phyloP scores from a whole-genome alignment of 179 eudicot species.

The Silene coronaria region DNA sequence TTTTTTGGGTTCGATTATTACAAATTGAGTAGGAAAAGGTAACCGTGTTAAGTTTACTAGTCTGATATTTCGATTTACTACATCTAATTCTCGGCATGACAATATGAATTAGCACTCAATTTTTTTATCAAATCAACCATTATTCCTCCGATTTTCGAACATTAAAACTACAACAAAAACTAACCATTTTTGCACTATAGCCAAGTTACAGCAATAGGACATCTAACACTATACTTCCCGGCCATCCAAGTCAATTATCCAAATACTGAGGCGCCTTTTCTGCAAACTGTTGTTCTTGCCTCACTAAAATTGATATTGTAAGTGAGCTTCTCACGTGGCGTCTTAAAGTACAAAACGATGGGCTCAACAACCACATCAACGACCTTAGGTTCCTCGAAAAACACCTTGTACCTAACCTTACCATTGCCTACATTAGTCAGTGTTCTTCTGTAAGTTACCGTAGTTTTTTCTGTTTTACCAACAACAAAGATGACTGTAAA shows the following conservation, averaged over 20 bases:
- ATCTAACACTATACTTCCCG: slow-evolving; percentile 38
- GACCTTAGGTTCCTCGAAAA: slow-evolving; percentile 36
- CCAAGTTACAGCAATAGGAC: slow-evolving; percentile 59
- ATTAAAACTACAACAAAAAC: too few relatives aligned
- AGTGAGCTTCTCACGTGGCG: slow-evolving; percentile 35
- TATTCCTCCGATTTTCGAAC: too few relatives aligned
- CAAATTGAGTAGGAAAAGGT: too few relatives aligned
- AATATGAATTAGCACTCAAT: too few relatives aligned
- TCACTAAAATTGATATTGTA: slow-evolving; percentile 42
- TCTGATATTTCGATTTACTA: too few relatives aligned
- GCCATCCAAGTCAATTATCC: slow-evolving; percentile 50
- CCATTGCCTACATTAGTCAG: slow-evolving; percentile 52
- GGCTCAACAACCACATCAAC: slow-evolving; percentile 43
- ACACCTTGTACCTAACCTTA: slow-evolving; percentile 33
- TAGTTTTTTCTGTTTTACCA: slow-evolving; percentile 14
- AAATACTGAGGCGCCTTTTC: slow-evolving; percentile 29
- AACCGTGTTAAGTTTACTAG: too few relatives aligned
- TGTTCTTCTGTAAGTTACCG: slow-evolving; percentile 37
- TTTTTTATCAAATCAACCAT: too few relatives aligned
- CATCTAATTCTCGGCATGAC: too few relatives aligned
- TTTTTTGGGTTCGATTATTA: too few relatives aligned
- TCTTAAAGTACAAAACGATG: slow-evolving; percentile 29
- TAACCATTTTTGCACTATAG: too few relatives aligned
- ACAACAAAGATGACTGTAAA: slow-evolving; percentile 34
- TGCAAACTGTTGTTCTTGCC: slow-evolving; percentile 4